Evolutionary conservation across 208 protist genomes (phyloP).

Genomic region (Paratrypanosoma confusum): DNA sequence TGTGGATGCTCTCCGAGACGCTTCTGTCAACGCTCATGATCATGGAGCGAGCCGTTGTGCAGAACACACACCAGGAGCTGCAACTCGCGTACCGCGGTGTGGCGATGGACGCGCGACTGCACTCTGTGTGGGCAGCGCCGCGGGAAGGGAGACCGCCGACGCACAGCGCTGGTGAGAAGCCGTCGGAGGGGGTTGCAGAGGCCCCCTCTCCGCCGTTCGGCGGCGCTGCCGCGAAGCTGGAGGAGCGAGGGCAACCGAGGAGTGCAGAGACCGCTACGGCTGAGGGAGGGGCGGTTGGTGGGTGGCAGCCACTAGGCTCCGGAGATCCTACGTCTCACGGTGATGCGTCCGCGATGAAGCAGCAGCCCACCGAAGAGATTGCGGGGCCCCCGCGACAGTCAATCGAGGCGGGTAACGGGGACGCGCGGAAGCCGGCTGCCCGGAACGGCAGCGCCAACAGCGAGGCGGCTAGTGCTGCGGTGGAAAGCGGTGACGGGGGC

Average conservation of each 20-base stretch:
- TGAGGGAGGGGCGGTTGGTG: too few relatives aligned
- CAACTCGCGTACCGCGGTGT: conserved; percentile 84
- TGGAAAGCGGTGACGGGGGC: too few relatives aligned
- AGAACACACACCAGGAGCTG: conserved; percentile 76
- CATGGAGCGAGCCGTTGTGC: conserved; percentile 87
- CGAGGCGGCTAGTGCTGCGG: too few relatives aligned
- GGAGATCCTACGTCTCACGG: neutral
- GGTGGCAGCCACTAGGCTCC: too few relatives aligned
- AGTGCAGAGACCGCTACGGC: too few relatives aligned
- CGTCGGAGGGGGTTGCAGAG: neutral
- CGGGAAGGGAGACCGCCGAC: neutral
- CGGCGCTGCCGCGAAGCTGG: neutral
- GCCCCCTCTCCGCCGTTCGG: neutral
- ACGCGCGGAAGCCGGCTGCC: neutral
- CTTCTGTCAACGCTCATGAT: conserved; percentile 71
- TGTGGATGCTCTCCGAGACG: conserved; percentile 76
- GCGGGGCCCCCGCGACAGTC: neutral
- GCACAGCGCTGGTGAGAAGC: neutral
- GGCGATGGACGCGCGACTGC: conserved; percentile 26
- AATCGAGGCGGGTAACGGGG: neutral
- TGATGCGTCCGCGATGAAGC: neutral
- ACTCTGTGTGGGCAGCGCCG: neutral
- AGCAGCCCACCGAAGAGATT: conserved; percentile 4
- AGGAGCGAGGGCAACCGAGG: too few relatives aligned
- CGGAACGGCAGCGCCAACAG: neutral